Conservation (phyloP, 805 yeast species). For the Tetrapisispora iriomotensis region DNA sequence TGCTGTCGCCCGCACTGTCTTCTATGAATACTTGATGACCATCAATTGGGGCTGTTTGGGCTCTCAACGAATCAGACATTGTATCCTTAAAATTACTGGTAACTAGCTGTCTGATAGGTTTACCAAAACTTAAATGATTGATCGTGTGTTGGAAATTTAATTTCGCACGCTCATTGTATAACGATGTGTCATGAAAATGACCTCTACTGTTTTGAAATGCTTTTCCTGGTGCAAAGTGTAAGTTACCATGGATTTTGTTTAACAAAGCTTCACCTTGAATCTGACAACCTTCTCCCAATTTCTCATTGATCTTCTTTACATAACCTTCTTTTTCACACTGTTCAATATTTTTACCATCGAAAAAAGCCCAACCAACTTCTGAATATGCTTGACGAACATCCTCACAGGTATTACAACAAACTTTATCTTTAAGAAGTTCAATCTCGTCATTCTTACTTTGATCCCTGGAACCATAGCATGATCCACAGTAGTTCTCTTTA, state of each 20-base stretch:
- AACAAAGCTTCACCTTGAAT: conserved; percentile 69
- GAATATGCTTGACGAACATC: conserved; percentile 76
- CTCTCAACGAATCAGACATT: not conserved
- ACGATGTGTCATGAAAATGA: conserved; percentile 80
- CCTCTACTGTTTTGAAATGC: conserved; percentile 45
- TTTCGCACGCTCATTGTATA: conserved; percentile 49
- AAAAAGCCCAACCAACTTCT: conserved; percentile 74
- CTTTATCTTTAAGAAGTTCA: conserved; percentile 30
- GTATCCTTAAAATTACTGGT: not conserved
- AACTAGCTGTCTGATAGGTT: conserved; percentile 4
- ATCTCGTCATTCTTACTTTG: conserved; percentile 39
- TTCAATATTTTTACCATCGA: conserved; percentile 74
- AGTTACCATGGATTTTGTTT: conserved; percentile 79
- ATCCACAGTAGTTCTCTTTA: conserved; percentile 53
- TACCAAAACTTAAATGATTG: conserved; percentile 77
- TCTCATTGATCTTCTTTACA: conserved; percentile 47
- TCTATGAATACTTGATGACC: conserved; percentile 30
- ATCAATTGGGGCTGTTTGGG: conserved; percentile 44
- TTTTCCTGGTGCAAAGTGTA: conserved; percentile 95
- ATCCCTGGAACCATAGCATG: conserved; percentile 78
- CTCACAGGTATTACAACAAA: conserved; percentile 80
- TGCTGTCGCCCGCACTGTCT: conserved; percentile 16
- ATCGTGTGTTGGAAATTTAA: conserved; percentile 71
- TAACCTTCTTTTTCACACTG: conserved; percentile 91
- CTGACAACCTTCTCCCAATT: conserved; percentile 79